Conservation (phyloP, 2,329 filamentous ascomycete species). For the Calonectria montana region DNA sequence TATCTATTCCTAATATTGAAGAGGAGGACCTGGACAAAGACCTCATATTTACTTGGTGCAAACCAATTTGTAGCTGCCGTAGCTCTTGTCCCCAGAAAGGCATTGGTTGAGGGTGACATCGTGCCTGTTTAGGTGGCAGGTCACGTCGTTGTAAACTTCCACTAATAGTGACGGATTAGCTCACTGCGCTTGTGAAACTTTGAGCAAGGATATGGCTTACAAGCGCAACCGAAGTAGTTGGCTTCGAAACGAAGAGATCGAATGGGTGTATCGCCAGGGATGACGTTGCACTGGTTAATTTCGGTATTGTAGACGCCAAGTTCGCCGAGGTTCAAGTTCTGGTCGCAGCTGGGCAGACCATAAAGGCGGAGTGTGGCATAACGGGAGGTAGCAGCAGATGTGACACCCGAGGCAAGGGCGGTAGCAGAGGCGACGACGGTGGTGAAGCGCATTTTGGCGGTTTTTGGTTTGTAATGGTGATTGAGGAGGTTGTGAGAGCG, state of each 20-base stretch:
- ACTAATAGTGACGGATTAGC: not conserved
- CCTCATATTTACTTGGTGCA: not conserved
- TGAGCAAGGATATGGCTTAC: not conserved
- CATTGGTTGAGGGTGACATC: not conserved
- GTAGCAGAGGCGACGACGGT: not conserved
- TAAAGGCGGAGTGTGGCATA: not conserved
- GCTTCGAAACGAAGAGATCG: not conserved
- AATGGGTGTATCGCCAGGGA: not conserved
- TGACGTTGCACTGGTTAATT: not conserved
- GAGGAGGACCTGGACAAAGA: not conserved
- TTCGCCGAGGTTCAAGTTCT: not conserved
- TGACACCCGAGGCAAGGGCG: not conserved
- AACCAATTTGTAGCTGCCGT: slow-evolving; percentile 6
- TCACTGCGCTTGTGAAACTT: not conserved
- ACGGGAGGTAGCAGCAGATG: not conserved
- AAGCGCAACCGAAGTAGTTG: not conserved
- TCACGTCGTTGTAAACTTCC: not conserved
- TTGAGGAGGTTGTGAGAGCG: not conserved
- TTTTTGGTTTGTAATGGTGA: not conserved
- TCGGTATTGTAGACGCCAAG: not conserved
- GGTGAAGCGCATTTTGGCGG: not conserved
- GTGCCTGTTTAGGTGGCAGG: not conserved
- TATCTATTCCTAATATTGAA: not conserved
- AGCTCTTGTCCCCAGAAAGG: slow-evolving; percentile 5
- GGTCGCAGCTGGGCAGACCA: not conserved